phyloP scores from a whole-genome alignment of 2,329 filamentous ascomycete species.

The Microcera coccophila region DNA sequence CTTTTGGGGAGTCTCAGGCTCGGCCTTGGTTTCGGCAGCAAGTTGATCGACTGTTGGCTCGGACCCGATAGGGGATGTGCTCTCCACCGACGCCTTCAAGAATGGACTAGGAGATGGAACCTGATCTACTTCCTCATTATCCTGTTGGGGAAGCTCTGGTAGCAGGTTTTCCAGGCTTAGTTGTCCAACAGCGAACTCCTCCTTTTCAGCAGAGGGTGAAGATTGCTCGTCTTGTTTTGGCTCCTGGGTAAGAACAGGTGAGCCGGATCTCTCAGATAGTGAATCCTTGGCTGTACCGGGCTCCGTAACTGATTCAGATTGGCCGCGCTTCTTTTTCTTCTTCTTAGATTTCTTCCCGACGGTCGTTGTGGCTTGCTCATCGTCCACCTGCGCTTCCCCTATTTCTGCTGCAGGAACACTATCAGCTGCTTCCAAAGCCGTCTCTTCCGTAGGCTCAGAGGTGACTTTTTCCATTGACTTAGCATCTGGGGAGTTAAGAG shows the following conservation, averaged over 20 bases:
- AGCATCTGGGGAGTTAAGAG: background rate
- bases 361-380: slow-evolving; percentile 12
- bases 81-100: no score
- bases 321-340: slow-evolving; percentile 30
- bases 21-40: no score
- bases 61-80: no score
- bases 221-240: background rate
- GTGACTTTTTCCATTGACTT: background rate
- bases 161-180: slow-evolving; percentile 1
- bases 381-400: slow-evolving; percentile 13
- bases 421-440: background rate
- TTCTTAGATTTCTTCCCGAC: slow-evolving; percentile 27
- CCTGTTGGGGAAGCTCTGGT: slow-evolving; percentile 20
- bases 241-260: slow-evolving; percentile 8
- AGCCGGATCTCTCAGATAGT: slow-evolving; percentile 9
- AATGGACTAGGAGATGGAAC: no score
- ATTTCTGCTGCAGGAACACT: background rate
- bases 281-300: slow-evolving; percentile 6
- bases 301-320: slow-evolving; percentile 19
- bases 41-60: no score
- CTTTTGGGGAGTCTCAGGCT: no score
- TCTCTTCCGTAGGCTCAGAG: slow-evolving; percentile 1
- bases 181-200: background rate
- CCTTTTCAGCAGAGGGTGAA: background rate
- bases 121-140: no score